These are phyloP conservation scores for Monoraphidium neglectum DNA, from an alignment of 139 green algal genomes.

Conservation along the genomic window DNA sequence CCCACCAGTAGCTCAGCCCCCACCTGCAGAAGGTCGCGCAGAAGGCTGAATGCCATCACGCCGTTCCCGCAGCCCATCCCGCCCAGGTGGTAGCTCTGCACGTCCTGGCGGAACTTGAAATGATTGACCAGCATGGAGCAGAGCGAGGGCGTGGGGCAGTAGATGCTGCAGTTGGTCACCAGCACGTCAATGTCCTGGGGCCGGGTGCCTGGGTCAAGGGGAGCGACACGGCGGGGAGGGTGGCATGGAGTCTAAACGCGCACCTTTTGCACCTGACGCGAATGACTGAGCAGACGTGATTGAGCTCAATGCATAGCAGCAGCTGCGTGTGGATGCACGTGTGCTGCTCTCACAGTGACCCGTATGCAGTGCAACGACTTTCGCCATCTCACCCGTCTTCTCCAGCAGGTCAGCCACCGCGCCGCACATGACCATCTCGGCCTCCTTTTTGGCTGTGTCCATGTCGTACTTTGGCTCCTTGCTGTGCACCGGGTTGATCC, in stretches of 20 bases:
- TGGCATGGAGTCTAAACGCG: neutral
- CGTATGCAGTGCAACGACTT: no score
- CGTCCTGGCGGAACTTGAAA: conserved; percentile 69
- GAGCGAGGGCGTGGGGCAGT: conserved; percentile 73
- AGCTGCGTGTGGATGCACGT: no score
- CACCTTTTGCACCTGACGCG: no score
- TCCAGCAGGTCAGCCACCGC: conserved; percentile 41
- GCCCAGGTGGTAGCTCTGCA: conserved; percentile 66
- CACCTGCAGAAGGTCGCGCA: conserved; percentile 65
- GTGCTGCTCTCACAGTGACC: no score
- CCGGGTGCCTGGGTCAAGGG: conserved; percentile 6
- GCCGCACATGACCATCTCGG: conserved; percentile 75
- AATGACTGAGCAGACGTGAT: no score
- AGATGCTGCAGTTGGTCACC: conserved; percentile 75
- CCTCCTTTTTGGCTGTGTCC: conserved; percentile 62
- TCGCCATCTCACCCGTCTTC: conserved; percentile 38
- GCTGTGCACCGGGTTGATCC: conserved; percentile 51
- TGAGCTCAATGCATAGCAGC: no score
- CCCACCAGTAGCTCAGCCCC: neutral
- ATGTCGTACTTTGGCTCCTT: conserved; percentile 56
- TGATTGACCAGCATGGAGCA: conserved; percentile 80
- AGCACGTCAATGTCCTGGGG: conserved; percentile 50
- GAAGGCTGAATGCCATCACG: conserved; percentile 64
- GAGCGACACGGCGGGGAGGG: neutral
- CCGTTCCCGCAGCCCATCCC: conserved; percentile 77